Evolutionary conservation across 1,139 yeast genomes (phyloP).

Genomic region (Groenewaldozyma auringiensis): DNA sequence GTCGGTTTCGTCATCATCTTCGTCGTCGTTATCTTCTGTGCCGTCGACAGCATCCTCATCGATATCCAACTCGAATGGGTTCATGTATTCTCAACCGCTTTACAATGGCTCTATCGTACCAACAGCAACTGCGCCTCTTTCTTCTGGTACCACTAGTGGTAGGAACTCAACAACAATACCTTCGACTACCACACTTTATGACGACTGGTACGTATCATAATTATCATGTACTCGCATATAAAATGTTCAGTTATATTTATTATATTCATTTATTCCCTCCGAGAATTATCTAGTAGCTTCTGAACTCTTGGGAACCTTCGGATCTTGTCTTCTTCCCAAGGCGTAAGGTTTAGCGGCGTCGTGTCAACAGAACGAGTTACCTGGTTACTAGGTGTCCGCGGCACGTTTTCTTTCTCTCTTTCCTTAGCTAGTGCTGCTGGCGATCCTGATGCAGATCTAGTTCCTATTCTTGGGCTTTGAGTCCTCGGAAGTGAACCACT

Average conservation of each 20-base stretch:
- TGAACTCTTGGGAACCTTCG: constrained; percentile 13
- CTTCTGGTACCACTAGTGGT: neutral
- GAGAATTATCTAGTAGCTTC: constrained; percentile 9
- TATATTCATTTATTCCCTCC: constrained; percentile 6
- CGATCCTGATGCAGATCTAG: neutral
- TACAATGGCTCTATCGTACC: too few species aligned
- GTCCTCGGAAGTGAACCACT: neutral
- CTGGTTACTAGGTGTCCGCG: neutral
- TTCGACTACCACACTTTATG: neutral
- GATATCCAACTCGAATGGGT: too few species aligned
- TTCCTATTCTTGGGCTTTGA: constrained; percentile 1
- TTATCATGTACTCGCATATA: neutral
- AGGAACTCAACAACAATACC: neutral
- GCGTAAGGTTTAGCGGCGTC: constrained; percentile 13
- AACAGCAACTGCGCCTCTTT: too few species aligned
- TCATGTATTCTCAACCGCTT: too few species aligned
- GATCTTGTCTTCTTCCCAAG: constrained; percentile 24
- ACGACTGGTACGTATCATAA: constrained; percentile 1
- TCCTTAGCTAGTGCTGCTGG: neutral
- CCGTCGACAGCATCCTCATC: neutral
- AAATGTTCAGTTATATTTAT: neutral
- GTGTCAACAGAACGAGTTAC: neutral
- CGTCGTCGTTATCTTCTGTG: neutral
- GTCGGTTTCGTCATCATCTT: neutral
- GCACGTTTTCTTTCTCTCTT: neutral